These are phyloP conservation scores for Exophiala lecanii-corni DNA, from an alignment of 2,329 filamentous ascomycete genomes.

Conservation along the genomic window DNA sequence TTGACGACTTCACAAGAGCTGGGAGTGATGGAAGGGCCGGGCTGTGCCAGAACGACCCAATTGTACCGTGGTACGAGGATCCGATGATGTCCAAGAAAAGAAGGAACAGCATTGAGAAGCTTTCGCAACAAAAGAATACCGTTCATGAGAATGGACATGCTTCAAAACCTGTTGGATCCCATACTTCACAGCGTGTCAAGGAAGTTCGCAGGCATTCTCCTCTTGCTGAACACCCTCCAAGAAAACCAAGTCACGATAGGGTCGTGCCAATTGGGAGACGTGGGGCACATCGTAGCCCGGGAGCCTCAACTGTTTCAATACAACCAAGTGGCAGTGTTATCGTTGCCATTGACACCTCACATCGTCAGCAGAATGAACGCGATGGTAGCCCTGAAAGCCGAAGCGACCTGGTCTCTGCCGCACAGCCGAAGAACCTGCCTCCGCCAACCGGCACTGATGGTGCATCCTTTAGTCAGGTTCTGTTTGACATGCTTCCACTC, in stretches of 20 bases:
- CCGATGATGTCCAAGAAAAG: constrained; percentile 16
- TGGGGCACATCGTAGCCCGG: constrained; percentile 1
- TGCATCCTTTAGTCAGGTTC: constrained; percentile 58
- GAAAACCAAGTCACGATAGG: constrained; percentile 10
- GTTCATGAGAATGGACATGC: constrained; percentile 11
- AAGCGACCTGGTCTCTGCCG: neutral
- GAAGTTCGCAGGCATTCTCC: constrained; percentile 4
- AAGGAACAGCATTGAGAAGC: constrained; percentile 15
- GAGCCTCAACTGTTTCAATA: constrained; percentile 3
- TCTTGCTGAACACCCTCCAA: constrained; percentile 3
- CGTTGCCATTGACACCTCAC: constrained; percentile 4
- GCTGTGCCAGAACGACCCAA: constrained; percentile 24
- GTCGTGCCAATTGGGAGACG: constrained; percentile 12
- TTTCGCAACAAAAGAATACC: neutral
- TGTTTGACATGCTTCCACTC: constrained; percentile 46
- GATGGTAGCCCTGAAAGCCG: neutral
- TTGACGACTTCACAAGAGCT: constrained; percentile 51
- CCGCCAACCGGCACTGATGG: constrained; percentile 41
- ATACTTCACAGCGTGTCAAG: constrained; percentile 2
- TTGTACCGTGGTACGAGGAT: constrained; percentile 26
- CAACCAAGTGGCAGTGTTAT: constrained; percentile 4
- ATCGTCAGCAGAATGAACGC: neutral
- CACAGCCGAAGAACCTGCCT: neutral
- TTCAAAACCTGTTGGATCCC: neutral
- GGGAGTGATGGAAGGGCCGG: constrained; percentile 51